Evolutionary conservation across 352 stramenopile genomes (phyloP), one percentile per base, ranked within the genome.

Genomic region (Phytopythium aichiense): DNA sequence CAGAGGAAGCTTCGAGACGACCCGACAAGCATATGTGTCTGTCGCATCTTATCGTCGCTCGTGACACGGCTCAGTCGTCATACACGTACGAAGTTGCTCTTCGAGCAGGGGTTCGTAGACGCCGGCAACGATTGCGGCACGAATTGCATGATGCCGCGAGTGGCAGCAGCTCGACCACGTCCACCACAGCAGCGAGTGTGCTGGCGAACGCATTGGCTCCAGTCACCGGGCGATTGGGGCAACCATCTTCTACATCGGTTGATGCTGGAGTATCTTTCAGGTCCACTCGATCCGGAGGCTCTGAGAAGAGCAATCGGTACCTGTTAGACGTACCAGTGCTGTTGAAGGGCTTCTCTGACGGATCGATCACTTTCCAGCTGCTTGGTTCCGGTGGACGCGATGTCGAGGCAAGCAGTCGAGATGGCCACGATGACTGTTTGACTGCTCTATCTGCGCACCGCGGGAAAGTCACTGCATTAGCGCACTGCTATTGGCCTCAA

Each of bases 261-360:
- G 53, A 58, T 58, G 13, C 35, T 35, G 31, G 22, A 4, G 20
- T 22, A 16, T 23, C 5, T 4, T n/a, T 4, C 3, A 31, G 7
- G 4, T 1, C 33, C 7, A 13, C 11, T 48, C 53, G 38, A 49
- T 4, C 33, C 8, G 22, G 22, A 9, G 18, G 12, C 2, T 11
- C 20, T 9, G 31, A 38, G 12, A 58, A 46, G 30, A 6, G 3
- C 7, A 8, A 9, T 2, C 63, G 58, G 3, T 72, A 81, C 48
- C 64, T 92, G 40, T 55, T 89, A 48, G 81, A 92, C 50, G 77
- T 92, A 2, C 79, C 81, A 30, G 53, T 91, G 11, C 61, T 87
- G 11, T 70, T 56, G 15, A 80, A 74, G 45, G 79, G 81, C 0
- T 89, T 71, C 33, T 67, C 64, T 6, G 72, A 91, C 61, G 83